A percentile compares a stretch with the other conserved stretches of the same genome.
Conservation (phyloP, 1,139 yeast species). For the Candida neerlandica region DNA sequence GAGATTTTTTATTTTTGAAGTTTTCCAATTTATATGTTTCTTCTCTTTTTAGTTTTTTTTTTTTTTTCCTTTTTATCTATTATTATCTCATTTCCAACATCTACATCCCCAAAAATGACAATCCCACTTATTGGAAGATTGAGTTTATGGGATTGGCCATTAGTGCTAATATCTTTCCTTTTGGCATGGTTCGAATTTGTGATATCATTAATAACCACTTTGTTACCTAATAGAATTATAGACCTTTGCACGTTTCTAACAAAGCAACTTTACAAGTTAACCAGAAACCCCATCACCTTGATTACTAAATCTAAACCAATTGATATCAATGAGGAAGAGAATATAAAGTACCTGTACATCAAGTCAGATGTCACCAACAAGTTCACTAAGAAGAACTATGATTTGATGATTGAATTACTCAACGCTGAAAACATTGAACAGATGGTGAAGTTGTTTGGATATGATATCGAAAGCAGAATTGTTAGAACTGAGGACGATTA, state of each 20-base stretch:
- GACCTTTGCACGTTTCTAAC: conserved; percentile 31
- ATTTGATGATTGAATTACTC: conserved; percentile 34
- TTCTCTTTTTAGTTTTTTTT: not conserved
- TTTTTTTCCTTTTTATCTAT: not conserved
- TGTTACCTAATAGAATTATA: conserved; percentile 38
- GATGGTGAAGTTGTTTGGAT: conserved; percentile 43
- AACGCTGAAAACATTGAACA: conserved; percentile 36
- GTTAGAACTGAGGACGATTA: conserved; percentile 44
- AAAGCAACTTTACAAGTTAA: conserved; percentile 29
- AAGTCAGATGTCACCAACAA: conserved; percentile 15
- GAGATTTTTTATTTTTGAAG: no score
- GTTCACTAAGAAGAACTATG: conserved; percentile 25
- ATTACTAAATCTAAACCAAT: conserved; percentile 17
- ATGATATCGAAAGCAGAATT: conserved; percentile 39
- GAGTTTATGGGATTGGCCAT: conserved; percentile 38
- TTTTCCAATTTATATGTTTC: no score
- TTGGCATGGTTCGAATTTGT: conserved; percentile 47
- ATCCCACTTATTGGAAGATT: conserved; percentile 43
- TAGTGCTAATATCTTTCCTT: conserved; percentile 35
- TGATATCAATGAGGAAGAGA: conserved; percentile 15
- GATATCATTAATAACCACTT: conserved; percentile 33
- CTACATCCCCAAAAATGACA: conserved; percentile 23
- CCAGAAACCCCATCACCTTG: conserved; percentile 33
- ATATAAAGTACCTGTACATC: conserved; percentile 15
- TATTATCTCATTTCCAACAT: not conserved